Conservation (phyloP, 805 yeast genomes). For the Jamesozyma rosinii region DNA sequence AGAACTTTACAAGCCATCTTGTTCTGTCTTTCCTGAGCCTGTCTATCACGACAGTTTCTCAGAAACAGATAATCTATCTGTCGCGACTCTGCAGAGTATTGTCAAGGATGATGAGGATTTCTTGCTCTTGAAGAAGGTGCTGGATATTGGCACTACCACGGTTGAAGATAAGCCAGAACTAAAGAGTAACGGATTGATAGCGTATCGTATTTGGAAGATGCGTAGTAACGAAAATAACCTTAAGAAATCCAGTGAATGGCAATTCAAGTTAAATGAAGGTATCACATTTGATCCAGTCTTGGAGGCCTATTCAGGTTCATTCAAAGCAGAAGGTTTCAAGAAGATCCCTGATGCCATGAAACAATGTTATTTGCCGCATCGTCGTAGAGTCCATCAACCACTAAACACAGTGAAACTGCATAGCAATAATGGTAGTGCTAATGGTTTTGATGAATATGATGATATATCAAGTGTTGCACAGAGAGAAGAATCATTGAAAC, state of each 20-base stretch:
- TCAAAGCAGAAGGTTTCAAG: constrained; percentile 62
- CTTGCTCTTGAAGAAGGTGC: constrained; percentile 39
- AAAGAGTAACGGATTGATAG: constrained; percentile 2
- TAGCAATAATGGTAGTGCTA: constrained; percentile 21
- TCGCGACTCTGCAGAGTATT: constrained; percentile 42
- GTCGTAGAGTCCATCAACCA: constrained; percentile 59
- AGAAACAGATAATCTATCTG: constrained; percentile 7
- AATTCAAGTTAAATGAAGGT: constrained; percentile 21
- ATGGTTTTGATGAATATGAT: constrained; percentile 31
- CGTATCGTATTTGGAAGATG: constrained; percentile 22
- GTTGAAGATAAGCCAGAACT: neutral
- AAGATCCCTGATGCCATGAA: constrained; percentile 69
- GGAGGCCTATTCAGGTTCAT: constrained; percentile 47
- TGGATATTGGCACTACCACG: constrained; percentile 15
- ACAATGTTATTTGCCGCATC: constrained; percentile 71
- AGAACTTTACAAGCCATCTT: constrained; percentile 40
- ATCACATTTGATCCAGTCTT: constrained; percentile 22
- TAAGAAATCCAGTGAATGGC: constrained; percentile 9
- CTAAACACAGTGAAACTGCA: constrained; percentile 59
- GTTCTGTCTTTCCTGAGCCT: constrained; percentile 40
- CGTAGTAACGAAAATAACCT: constrained; percentile 10
- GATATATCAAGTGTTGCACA: constrained; percentile 25
- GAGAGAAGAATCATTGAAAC: constrained; percentile 16
- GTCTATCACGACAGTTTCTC: constrained; percentile 39
- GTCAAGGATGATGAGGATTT: constrained; percentile 74